These are phyloP conservation scores for Agaricus sinodeliciosus DNA, from an alignment of 768 basidiomycete genomes.

Conservation along the genomic window DNA sequence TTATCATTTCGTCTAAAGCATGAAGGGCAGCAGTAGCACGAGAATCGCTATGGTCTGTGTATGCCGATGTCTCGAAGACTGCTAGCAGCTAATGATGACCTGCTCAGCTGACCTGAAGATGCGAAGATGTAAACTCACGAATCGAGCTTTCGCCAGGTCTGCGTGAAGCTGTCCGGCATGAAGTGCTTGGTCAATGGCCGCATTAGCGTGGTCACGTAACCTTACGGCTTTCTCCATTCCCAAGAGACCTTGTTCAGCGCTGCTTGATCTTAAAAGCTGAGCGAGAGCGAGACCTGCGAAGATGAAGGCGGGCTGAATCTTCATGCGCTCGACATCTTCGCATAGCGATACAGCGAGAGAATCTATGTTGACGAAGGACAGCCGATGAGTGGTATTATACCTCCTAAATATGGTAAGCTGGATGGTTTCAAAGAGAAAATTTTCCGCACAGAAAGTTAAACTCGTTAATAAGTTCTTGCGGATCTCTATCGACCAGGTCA, in stretches of 20 bases:
- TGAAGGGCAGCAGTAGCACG: constrained; percentile 47
- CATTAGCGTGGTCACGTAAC: constrained; percentile 51
- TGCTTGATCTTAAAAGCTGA: constrained; percentile 66
- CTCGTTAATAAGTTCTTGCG: constrained; percentile 18
- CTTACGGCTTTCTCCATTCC: constrained; percentile 55
- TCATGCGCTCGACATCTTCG: constrained; percentile 42
- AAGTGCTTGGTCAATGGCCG: constrained; percentile 45
- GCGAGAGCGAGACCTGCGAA: constrained; percentile 65
- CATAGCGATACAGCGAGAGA: constrained; percentile 47
- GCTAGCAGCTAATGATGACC: constrained; percentile 53
- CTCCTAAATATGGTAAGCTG: constrained; percentile 39
- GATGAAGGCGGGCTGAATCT: constrained; percentile 67
- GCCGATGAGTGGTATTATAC: constrained; percentile 54
- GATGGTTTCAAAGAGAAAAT: not conserved
- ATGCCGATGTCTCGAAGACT: constrained; percentile 70
- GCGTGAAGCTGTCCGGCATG: constrained; percentile 49
- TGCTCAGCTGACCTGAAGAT: not conserved
- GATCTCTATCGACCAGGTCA: constrained; percentile 6
- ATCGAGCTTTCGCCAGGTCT: constrained; percentile 65
- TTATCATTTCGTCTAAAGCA: constrained; percentile 60
- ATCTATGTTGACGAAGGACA: constrained; percentile 61
- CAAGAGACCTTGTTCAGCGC: constrained; percentile 43
- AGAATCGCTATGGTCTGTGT: constrained; percentile 55
- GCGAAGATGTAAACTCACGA: constrained; percentile 28
- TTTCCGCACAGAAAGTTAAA: constrained; percentile 22